Conservation (phyloP, 805 yeast genomes). For the Blastobotrys terrestris region DNA sequence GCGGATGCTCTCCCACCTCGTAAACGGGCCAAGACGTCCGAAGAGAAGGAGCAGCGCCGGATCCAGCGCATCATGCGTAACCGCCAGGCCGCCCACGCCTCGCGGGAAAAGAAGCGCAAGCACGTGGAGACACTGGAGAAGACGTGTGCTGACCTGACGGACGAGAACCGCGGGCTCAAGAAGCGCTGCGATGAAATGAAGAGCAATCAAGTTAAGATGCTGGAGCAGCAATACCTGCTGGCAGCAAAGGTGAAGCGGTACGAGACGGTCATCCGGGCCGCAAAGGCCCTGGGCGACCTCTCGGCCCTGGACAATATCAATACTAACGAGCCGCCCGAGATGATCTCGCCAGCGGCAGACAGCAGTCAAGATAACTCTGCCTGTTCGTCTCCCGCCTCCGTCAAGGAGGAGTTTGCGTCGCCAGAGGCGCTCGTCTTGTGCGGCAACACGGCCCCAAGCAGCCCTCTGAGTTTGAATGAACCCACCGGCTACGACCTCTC, state of each 20-base stretch:
- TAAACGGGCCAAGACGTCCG: constrained; percentile 92
- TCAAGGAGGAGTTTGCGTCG: constrained; percentile 14
- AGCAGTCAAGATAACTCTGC: background rate
- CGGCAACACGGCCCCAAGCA: constrained; percentile 16
- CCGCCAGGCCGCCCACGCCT: constrained; percentile 95
- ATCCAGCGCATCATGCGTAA: constrained; percentile 89
- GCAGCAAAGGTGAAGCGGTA: constrained; percentile 17
- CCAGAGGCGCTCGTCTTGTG: constrained; percentile 18
- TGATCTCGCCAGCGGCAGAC: background rate
- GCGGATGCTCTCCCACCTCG: constrained; percentile 73
- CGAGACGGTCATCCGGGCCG: constrained; percentile 16
- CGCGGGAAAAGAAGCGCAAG: constrained; percentile 91
- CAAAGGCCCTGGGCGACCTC: constrained; percentile 20
- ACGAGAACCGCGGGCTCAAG: constrained; percentile 25
- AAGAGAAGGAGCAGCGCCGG: constrained; percentile 94
- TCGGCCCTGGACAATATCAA: constrained; percentile 12
- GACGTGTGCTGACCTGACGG: constrained; percentile 31
- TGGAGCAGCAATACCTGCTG: constrained; percentile 20
- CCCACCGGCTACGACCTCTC: constrained; percentile 5
- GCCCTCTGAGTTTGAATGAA: constrained; percentile 5
- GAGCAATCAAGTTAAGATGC: constrained; percentile 13
- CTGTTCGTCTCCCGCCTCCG: constrained; percentile 1
- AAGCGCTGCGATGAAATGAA: constrained; percentile 14
- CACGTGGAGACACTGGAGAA: constrained; percentile 81
- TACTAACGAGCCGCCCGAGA: constrained; percentile 1